Evolutionary conservation across 2,329 filamentous ascomycete genomes (phyloP).

Genomic region (Ascosphaera acerosa): DNA sequence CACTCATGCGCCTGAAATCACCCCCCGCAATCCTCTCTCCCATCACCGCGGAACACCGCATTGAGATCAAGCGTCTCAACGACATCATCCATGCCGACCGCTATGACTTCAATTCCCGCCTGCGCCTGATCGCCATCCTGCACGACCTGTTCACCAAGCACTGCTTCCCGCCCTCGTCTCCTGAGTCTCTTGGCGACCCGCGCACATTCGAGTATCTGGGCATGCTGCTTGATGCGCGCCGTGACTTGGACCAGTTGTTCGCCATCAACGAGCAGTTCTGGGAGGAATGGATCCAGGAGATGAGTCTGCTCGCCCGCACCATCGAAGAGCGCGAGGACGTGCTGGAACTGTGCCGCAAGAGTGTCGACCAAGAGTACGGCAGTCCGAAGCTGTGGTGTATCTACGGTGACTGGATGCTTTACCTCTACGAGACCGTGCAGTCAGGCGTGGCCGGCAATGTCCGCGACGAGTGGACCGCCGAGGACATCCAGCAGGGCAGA

Average conservation of each 20-base stretch:
- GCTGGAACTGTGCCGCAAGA: conserved; percentile 33
- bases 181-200: conserved; percentile 20
- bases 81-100: conserved; percentile 20
- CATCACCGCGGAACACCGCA: conserved; percentile 13
- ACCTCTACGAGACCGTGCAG: conserved; percentile 28
- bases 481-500: conserved; percentile 30
- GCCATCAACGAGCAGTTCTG: conserved; percentile 37
- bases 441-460: conserved; percentile 10
- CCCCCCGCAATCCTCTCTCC: conserved; percentile 5
- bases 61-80: conserved; percentile 17
- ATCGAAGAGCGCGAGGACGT: conserved; percentile 32
- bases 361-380: conserved; percentile 33
- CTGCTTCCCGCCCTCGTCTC: conserved; percentile 20
- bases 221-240: conserved; percentile 24
- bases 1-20: conserved; percentile 19
- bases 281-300: conserved; percentile 37
- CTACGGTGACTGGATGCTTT: conserved; percentile 34
- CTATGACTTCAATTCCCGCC: conserved; percentile 22
- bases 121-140: conserved; percentile 21
- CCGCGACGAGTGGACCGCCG: conserved; percentile 23
- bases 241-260: conserved; percentile 35
- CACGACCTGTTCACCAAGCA: conserved; percentile 24
- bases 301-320: conserved; percentile 29
- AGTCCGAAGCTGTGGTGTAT: conserved; percentile 36
- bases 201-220: conserved; percentile 21